Evolutionary conservation across 2,329 filamentous ascomycete genomes (phyloP), one percentile per base, ranked within the genome.

Genomic region (Aureobasidium lini): DNA sequence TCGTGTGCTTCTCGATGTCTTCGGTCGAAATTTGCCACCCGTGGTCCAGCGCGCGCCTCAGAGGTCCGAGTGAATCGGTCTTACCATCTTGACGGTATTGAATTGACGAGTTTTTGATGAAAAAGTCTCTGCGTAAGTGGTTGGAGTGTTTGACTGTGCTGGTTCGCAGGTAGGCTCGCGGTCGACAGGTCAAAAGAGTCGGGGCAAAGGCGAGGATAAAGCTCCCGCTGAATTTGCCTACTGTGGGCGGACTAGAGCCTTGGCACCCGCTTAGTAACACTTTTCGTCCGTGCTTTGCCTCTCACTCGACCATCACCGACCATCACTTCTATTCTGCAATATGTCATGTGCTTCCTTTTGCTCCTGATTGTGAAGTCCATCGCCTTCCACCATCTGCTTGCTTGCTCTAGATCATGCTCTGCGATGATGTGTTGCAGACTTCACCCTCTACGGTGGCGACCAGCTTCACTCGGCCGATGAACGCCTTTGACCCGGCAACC

Each of bases 11-110:
- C 8, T 39, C 9, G 42, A 16, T 18, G 43, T 43, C 16, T 5
- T 28, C 28, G 32, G 18, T 34, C 29, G 43, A 29, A 40, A 39
- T 57, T 57, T 57, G 54, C 54, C 54, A 57, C 54, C 54, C 54
- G 43, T 57, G 7, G 43, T 42, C 42, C 54, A 57, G 43, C 54
- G 54, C 34, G 54, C 54, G 28, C 18, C 54, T 43, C 54, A 47
- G 43, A 18, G 11, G 43, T 29, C 54, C 54, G 16, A 11, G 13
- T 16, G 16, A 16, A 43, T 57, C 42, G 43, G 10, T 48, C 54
- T 57, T 57, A 57, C 54, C 54, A 57, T 57, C 43, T 57, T 57
- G 54, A 57, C 54, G 54, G 54, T 57, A 34, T 47, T 57, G 16
- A 11, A 48, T 32, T 57, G 54, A 47, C 54, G 32, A 57, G 53